phyloP scores from a whole-genome alignment of 2,329 filamentous ascomycete species.

The Colletotrichum phormii region DNA sequence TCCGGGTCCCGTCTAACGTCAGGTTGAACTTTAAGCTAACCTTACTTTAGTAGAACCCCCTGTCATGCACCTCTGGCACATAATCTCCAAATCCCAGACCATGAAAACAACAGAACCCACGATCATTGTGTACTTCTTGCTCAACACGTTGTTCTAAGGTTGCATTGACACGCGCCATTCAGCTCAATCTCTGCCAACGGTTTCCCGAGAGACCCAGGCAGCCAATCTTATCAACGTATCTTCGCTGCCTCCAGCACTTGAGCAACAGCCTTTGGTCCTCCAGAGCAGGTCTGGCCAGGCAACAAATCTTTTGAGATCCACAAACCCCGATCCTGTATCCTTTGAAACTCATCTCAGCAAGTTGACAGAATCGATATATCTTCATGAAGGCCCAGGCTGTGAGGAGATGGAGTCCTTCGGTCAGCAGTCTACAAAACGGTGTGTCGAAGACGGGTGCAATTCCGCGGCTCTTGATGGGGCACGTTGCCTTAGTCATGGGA shows the following conservation, averaged over 20 bases:
- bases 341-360: not conserved
- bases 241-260: not conserved
- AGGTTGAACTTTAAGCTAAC: not conserved
- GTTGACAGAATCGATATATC: not conserved
- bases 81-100: not conserved
- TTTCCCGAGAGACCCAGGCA: not conserved
- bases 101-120: conserved; percentile 3
- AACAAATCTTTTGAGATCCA: not conserved
- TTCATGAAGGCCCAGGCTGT: not conserved
- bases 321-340: not conserved
- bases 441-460: conserved; percentile 1
- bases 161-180: not conserved
- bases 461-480: not conserved
- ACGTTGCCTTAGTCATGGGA: conserved; percentile 1
- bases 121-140: not conserved
- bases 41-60: not conserved
- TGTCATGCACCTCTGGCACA: conserved; percentile 1
- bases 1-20: not conserved
- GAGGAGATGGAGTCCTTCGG: conserved; percentile 7
- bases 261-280: not conserved
- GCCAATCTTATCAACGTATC: not conserved
- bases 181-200: not conserved
- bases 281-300: not conserved
- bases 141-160: not conserved
- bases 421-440: not conserved